Conservation (phyloP, 2,329 filamentous ascomycete genomes). For the Escovopsis sp. region DNA sequence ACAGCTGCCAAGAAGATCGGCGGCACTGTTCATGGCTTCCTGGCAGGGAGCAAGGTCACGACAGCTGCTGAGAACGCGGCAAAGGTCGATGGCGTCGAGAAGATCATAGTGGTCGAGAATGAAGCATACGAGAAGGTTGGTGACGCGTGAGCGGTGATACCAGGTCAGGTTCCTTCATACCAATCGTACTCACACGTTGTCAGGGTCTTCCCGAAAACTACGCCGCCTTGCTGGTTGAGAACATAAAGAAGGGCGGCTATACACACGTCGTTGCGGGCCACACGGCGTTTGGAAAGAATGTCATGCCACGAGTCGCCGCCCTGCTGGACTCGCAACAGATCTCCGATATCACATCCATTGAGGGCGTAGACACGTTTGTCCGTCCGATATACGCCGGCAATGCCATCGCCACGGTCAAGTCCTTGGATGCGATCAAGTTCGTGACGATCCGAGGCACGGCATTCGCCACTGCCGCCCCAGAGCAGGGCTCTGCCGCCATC, state of each 20-base stretch:
- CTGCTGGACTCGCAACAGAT: conserved; percentile 86
- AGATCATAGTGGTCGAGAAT: conserved; percentile 80
- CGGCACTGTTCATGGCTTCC: conserved; percentile 57
- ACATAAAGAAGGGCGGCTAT: conserved; percentile 89
- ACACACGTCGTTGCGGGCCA: conserved; percentile 84
- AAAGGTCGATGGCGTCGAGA: conserved; percentile 80
- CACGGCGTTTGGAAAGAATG: conserved; percentile 90
- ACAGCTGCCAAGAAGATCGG: conserved; percentile 78
- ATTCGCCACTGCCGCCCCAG: conserved; percentile 59
- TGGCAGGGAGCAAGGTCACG: conserved; percentile 70
- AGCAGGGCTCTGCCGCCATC: conserved; percentile 58
- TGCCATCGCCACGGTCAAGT: conserved; percentile 90
- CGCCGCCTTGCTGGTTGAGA: conserved; percentile 84
- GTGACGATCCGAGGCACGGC: conserved; percentile 88
- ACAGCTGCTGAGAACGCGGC: conserved; percentile 65
- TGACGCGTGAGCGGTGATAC: background rate
- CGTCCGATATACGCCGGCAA: conserved; percentile 97
- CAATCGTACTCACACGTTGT: background rate
- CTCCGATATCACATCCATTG: conserved; percentile 75
- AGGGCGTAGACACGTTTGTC: conserved; percentile 86
- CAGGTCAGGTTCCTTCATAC: background rate
- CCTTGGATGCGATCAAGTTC: conserved; percentile 68
- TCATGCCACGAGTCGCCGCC: conserved; percentile 82
- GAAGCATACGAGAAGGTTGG: conserved; percentile 77
- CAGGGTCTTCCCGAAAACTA: conserved; percentile 86